Conservation (phyloP, 1,284 basidiomycete species). For the Leccinum angustisporum region DNA sequence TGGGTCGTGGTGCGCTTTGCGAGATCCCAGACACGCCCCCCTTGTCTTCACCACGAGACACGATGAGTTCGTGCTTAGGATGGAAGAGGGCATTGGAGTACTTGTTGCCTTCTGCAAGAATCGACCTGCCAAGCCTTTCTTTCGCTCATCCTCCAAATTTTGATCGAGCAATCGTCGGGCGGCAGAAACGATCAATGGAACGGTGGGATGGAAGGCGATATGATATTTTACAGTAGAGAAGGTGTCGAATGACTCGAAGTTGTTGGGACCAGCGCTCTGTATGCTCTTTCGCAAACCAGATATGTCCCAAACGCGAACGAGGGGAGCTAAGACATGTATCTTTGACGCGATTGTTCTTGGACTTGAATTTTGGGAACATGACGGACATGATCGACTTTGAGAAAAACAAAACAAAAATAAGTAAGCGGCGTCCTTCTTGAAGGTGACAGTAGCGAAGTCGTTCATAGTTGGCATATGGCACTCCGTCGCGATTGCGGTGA, state of each 20-base stretch:
- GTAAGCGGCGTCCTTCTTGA: too few relatives aligned
- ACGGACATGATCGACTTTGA: conserved; percentile 58
- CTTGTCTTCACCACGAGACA: conserved; percentile 95
- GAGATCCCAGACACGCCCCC: conserved; percentile 94
- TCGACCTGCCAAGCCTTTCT: conserved; percentile 99
- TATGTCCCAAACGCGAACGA: conserved; percentile 92
- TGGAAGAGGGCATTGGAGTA: conserved; percentile 96
- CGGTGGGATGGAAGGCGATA: conserved; percentile 83
- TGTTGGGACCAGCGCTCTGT: conserved; percentile 58
- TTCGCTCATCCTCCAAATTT: conserved; percentile 99
- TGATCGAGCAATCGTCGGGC: conserved; percentile 96
- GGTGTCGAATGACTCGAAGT: conserved; percentile 80
- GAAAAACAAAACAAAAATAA: too few relatives aligned
- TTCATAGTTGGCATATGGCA: too few relatives aligned
- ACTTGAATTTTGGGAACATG: conserved; percentile 97
- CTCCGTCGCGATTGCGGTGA: too few relatives aligned
- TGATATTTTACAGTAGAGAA: conserved; percentile 95
- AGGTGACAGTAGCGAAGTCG: too few relatives aligned
- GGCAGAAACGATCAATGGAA: conserved; percentile 96
- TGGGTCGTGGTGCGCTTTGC: conserved; percentile 96
- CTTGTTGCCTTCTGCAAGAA: conserved; percentile 98
- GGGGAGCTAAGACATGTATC: conserved; percentile 52
- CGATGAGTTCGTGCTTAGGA: conserved; percentile 94
- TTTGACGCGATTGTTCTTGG: conserved; percentile 98
- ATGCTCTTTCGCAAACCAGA: conserved; percentile 92